Base-by-base conservation (phyloP, 2,329 filamentous ascomycete genomes). In the Diplodia corticola region DNA sequence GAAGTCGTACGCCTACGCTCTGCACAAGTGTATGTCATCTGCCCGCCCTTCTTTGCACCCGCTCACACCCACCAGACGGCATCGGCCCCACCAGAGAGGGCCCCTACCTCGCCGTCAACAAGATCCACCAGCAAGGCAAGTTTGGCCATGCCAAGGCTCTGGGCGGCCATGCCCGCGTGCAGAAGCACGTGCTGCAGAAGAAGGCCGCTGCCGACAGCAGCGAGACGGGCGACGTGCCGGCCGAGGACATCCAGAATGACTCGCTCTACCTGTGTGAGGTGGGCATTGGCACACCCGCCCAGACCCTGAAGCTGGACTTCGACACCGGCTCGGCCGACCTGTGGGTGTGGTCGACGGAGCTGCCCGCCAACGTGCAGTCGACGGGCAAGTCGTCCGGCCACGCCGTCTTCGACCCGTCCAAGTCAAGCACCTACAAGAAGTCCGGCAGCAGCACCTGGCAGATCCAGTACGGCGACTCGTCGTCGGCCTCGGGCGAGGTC, bases 391-490 rank as follows among this genome's bases (percentile, higher is more conserved):
- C 57, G 26, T 49, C 40, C 3, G 44, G 26, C 44, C 86, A 89
- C 74, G 81, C 77, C 10, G 79, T 87, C 68, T 92, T 87, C 71
- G 79, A 90, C 71, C 80, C 88, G 2, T 78, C 74, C 53, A 85
- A 88, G 71, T 91, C 88, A 3, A 83, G 79, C 57, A 87, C 88
- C 1, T 91, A 81, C 79, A 82, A 87, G 73, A 72, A 76, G 10
- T 68, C 80, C 20, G 70, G 74, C 0, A 82, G 81, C 44, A 80
- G 80, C 48, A 83, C 79, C 1, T 92, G 88, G 89, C 78, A 85
- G 74, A 90, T 91, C 71, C 79, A 81, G 33, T 91, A 91, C 73
- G 89, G 89, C 17, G 89, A 92, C 73, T 82, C 83, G 10, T 90
- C 88, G n/a, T 84, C 81, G 12, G 89, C 89, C 1, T 88, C 85